These are phyloP conservation scores for Deuterostichococcus epilithicus DNA, from an alignment of 139 green algal species.

Conservation along the genomic window DNA sequence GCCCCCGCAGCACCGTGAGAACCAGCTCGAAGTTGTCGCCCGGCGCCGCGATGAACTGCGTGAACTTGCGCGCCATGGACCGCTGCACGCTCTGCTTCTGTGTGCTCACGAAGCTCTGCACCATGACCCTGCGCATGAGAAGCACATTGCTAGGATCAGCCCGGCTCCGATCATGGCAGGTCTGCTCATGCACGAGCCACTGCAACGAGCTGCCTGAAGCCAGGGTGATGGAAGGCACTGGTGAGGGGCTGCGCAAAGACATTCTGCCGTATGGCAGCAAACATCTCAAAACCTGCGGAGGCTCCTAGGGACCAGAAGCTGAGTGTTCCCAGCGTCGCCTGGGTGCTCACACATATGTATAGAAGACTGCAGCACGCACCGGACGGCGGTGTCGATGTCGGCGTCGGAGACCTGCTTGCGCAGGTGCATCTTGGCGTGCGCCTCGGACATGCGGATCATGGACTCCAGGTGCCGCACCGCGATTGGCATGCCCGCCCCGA, in stretches of 20 bases:
- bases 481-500: constrained; percentile 92
- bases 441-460: constrained; percentile 97
- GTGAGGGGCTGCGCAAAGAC: not conserved
- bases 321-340: not conserved
- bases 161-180: no score
- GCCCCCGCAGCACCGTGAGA: constrained; percentile 19
- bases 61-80: constrained; percentile 74
- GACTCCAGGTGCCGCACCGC: constrained; percentile 94
- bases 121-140: constrained; percentile 70
- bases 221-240: no score
- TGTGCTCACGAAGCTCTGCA: constrained; percentile 92
- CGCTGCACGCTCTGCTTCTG: constrained; percentile 96
- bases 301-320: not conserved
- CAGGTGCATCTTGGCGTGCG: constrained; percentile 94
- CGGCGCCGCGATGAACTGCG: constrained; percentile 43
- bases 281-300: not conserved
- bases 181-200: not conserved
- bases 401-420: constrained; percentile 75
- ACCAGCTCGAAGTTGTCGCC: constrained; percentile 56
- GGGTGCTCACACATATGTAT: not conserved
- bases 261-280: not conserved
- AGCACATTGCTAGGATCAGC: no score
- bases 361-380: constrained; percentile 14
- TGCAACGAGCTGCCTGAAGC: not conserved
- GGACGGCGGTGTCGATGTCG: constrained; percentile 82